Conservation (phyloP, 345 rosid genomes). For the Mercurialis annua region DNA sequence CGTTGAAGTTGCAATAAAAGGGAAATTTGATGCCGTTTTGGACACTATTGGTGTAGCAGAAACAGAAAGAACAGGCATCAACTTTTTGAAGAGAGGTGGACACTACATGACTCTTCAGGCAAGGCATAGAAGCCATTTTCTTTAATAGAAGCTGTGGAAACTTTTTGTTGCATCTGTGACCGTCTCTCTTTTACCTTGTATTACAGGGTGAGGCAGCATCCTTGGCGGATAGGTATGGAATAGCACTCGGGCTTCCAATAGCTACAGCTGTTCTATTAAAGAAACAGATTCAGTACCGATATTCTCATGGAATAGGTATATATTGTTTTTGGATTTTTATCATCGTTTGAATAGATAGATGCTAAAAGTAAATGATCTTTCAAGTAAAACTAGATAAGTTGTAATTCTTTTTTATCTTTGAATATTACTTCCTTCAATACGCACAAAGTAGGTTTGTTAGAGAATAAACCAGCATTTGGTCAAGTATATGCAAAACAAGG, state of each 20-base stretch:
- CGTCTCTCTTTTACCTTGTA: constrained; percentile 1
- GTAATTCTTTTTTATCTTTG: neutral
- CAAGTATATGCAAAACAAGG: neutral
- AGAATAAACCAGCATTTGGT: neutral
- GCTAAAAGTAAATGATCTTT: neutral
- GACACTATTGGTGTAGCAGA: constrained; percentile 93
- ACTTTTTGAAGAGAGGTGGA: constrained; percentile 77
- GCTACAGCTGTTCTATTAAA: constrained; percentile 67
- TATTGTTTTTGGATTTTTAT: constrained; percentile 7
- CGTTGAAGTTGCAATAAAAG: constrained; percentile 70
- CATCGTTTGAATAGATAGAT: constrained; percentile 1
- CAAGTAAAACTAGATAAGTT: neutral
- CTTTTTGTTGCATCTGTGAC: constrained; percentile 2
- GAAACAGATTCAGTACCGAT: constrained; percentile 73
- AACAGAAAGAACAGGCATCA: constrained; percentile 75
- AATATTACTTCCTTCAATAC: neutral
- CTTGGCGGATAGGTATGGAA: constrained; percentile 73
- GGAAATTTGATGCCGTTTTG: constrained; percentile 84
- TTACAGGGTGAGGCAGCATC: constrained; percentile 90
- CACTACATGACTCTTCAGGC: constrained; percentile 96
- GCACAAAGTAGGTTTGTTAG: neutral
- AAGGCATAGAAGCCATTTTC: neutral
- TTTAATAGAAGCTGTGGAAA: neutral
- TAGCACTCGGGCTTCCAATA: constrained; percentile 74
- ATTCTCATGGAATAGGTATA: constrained; percentile 84